Conservation (phyloP, 352 stramenopile species). For the Phytophthora chlamydospora region DNA sequence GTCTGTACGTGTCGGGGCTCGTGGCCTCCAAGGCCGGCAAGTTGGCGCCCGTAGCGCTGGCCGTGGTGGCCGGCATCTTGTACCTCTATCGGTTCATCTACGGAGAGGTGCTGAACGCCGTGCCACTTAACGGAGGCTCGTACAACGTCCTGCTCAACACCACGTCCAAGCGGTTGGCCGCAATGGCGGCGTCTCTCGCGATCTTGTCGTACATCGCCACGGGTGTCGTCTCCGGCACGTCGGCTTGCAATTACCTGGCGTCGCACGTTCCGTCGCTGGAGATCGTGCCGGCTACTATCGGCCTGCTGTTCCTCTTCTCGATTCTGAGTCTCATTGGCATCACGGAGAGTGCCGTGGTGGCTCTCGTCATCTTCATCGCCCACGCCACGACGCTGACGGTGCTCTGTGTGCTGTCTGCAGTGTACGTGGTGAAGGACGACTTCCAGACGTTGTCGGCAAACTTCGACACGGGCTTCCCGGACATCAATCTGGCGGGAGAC, state of each 20-base stretch:
- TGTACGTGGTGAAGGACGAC: slow-evolving; percentile 86
- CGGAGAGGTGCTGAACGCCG: slow-evolving; percentile 92
- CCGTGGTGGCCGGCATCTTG: slow-evolving; percentile 89
- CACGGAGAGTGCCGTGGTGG: slow-evolving; percentile 91
- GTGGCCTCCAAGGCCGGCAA: slow-evolving; percentile 90
- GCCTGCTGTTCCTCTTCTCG: slow-evolving; percentile 93
- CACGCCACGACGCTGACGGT: slow-evolving; percentile 87
- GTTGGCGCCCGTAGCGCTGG: slow-evolving; percentile 90
- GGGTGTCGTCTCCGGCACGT: slow-evolving; percentile 89
- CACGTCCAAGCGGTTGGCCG: slow-evolving; percentile 93
- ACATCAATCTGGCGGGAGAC: slow-evolving; percentile 87
- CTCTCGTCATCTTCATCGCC: slow-evolving; percentile 91
- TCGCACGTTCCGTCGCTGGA: slow-evolving; percentile 76
- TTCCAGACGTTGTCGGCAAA: slow-evolving; percentile 83
- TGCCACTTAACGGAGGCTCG: slow-evolving; percentile 95
- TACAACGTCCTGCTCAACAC: slow-evolving; percentile 97
- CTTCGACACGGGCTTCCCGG: slow-evolving; percentile 84
- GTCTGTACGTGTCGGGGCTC: slow-evolving; percentile 89
- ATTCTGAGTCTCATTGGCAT: slow-evolving; percentile 92
- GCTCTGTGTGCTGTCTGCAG: slow-evolving; percentile 78
- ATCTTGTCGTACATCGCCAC: slow-evolving; percentile 98
- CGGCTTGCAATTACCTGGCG: slow-evolving; percentile 87
- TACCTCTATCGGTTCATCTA: slow-evolving; percentile 95
- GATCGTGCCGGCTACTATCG: slow-evolving; percentile 80
- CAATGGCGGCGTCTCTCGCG: slow-evolving; percentile 92